Evolutionary conservation across 169 alveolate species (phyloP).

Genomic region (Plasmodium gallinaceum): DNA sequence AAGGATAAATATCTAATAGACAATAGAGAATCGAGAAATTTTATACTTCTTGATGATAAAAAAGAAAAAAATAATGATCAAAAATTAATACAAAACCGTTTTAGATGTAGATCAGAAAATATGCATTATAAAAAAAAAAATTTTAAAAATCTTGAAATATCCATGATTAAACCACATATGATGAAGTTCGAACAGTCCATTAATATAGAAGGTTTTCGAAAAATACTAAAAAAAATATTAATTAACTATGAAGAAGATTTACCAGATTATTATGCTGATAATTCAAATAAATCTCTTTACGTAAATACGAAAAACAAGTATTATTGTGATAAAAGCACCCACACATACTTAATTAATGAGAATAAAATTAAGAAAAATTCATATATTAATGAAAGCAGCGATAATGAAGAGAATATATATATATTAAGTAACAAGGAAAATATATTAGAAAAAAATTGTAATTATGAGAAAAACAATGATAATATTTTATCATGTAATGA

Average conservation of each 20-base stretch:
- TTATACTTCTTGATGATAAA: background rate
- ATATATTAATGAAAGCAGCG: too few species aligned
- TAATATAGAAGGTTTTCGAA: conserved; percentile 35
- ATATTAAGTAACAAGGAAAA: too few species aligned
- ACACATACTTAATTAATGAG: too few species aligned
- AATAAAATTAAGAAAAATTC: too few species aligned
- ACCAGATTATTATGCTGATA: too few species aligned
- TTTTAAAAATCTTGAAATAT: conserved; percentile 37
- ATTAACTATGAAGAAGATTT: conserved; percentile 5
- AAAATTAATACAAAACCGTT: background rate
- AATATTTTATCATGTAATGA: too few species aligned
- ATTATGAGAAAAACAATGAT: too few species aligned
- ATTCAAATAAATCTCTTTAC: too few species aligned
- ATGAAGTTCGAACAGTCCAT: conserved; percentile 7
- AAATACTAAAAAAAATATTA: conserved; percentile 11
- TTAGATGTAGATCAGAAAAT: conserved; percentile 46
- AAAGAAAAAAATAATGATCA: background rate
- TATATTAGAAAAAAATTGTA: too few species aligned
- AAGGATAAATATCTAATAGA: background rate
- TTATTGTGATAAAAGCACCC: too few species aligned
- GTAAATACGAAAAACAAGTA: too few species aligned
- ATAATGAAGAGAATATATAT: too few species aligned
- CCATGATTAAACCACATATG: conserved; percentile 74
- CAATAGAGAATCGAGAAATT: background rate
- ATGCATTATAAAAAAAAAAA: conserved; percentile 8